Base-by-base conservation (phyloP, 1,284 basidiomycete genomes). In the Ganoderma sinense region DNA sequence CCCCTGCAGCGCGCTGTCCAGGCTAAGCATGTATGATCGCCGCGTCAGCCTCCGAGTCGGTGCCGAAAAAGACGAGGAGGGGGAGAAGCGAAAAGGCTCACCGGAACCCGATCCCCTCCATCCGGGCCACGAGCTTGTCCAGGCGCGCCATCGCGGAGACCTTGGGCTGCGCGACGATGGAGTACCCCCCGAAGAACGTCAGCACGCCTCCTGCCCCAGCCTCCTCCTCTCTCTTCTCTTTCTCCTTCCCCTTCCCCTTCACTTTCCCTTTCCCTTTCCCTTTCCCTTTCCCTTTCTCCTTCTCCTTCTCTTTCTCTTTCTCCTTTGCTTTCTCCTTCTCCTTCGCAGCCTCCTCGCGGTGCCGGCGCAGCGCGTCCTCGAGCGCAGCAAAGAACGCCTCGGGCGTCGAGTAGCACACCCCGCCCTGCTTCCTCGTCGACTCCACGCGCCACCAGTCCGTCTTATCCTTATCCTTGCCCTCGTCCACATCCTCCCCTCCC, bases 141-240 rank as follows among this genome's bases (percentile, higher is more conserved):
- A 29, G 33, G 20, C 72, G 65, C 41, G 29, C 56, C 40, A 4
- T 8, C 10, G 51, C 45, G 18, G 41, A 33, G 36, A 69, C 66
- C 61, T 59, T 59, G 23, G 72, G 72, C 58, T 73, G 72, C 16
- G 67, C 67, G 31, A 73, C 69, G 63, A 73, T 69, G 36, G 69
- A 67, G 53, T 73, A 73, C 43, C 63, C 65, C 10, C 65, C 72
- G 43, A 39, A 41, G 61, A 73, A 73, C 45, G 48, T 23, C 4
- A 73, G 20, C 53, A 70, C 69, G 29, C 43, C 43, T 6, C 11
- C 40, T 14, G 14, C 18, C 31, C 8, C 36, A 6, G 36, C n/a
- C 20, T 66, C 40, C 11, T 48, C 41, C 26, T 18, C 16, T 2
- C 66, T 64, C n/a, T 45, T 31, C 6, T 18, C 41, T 5, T 18